Evolutionary conservation across 2,329 filamentous ascomycete species (phyloP).

Genomic region (Colletotrichum sp.): DNA sequence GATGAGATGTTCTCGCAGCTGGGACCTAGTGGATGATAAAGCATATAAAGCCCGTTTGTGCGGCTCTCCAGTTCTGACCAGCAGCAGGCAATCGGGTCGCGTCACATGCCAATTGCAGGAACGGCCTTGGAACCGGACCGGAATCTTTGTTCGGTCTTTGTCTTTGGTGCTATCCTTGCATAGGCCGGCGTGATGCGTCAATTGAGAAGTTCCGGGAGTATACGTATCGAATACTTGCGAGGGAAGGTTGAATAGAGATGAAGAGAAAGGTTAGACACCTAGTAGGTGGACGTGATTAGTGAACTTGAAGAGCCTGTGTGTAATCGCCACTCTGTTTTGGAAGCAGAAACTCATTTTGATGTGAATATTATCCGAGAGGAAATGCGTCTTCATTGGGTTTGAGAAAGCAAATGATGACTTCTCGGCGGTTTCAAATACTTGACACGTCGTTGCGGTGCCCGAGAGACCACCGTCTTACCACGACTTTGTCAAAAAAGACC

Average conservation of each 20-base stretch:
- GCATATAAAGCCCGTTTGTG: not conserved
- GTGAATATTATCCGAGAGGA: too few species aligned
- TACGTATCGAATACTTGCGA: not conserved
- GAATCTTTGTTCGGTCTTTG: rapidly evolving
- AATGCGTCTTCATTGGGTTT: not conserved
- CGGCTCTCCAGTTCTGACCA: not conserved
- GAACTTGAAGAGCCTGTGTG: not conserved
- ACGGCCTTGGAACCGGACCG: not conserved
- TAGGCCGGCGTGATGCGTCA: not conserved
- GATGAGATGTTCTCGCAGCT: not conserved
- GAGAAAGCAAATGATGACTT: not conserved
- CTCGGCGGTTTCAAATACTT: rapidly evolving
- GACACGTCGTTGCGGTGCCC: rapidly evolving
- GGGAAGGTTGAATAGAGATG: not conserved
- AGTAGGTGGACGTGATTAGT: too few species aligned
- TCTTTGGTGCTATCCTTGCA: rapidly evolving
- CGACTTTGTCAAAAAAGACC: rapidly evolving
- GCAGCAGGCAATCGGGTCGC: not conserved
- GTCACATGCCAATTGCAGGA: not conserved
- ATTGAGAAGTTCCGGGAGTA: rapidly evolving
- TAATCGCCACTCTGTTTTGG: too few species aligned
- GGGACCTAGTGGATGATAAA: not conserved
- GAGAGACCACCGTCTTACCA: not conserved
- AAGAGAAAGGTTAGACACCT: too few species aligned
- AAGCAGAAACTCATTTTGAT: too few species aligned